phyloP scores from a whole-genome alignment of 768 basidiomycete species.

The Phaeolepiota aurea region DNA sequence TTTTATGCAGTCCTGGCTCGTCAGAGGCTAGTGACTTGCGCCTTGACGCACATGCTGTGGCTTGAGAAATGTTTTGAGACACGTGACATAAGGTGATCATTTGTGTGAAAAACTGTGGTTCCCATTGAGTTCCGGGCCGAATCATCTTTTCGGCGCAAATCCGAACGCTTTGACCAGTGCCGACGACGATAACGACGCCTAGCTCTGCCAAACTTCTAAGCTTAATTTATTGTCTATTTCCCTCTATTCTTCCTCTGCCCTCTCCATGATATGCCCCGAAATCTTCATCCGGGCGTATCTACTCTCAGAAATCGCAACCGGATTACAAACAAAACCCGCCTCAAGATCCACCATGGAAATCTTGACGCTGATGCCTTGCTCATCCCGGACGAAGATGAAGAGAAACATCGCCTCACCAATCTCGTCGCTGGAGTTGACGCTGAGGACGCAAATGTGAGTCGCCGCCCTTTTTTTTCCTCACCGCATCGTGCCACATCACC shows the following conservation, averaged over 20 bases:
- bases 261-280: conserved; percentile 85
- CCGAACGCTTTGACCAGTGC: conserved; percentile 49
- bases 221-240: conserved; percentile 28
- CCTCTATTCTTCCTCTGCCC: conserved; percentile 23
- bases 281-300: conserved; percentile 67
- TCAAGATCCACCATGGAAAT: conserved; percentile 75
- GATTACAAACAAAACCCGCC: conserved; percentile 88
- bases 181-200: conserved; percentile 47
- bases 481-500: conserved; percentile 26
- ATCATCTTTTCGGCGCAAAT: conserved; percentile 55
- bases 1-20: no score
- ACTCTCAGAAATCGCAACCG: conserved; percentile 82
- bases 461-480: conserved; percentile 16
- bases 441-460: conserved; percentile 88
- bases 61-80: conserved; percentile 3
- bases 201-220: conserved; percentile 21
- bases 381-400: conserved; percentile 82
- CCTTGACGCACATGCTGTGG: no score
- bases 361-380: conserved; percentile 75
- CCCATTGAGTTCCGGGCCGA: conserved; percentile 38
- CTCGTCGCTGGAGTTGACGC: conserved; percentile 83
- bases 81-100: conserved; percentile 19
- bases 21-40: no score
- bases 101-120: conserved; percentile 23
- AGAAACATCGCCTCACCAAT: conserved; percentile 68